Base-by-base conservation (phyloP, 75 land plant species). In the Isoetes taiwanensis region DNA sequence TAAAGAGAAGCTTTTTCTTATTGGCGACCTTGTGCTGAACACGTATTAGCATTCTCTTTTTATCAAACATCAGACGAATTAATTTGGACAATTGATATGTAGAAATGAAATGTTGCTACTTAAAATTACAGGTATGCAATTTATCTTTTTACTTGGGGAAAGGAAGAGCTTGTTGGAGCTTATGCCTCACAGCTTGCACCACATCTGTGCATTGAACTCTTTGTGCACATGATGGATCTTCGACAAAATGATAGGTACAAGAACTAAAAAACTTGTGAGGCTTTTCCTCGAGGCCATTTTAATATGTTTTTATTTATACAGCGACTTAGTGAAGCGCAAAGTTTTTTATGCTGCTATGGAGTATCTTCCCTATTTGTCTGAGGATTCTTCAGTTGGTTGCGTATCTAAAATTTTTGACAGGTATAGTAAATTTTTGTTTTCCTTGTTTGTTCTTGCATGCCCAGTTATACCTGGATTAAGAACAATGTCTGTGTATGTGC, bases 161-260 rank as follows among this genome's bases (percentile, higher is more conserved):
- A 71, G 46, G 99, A 94, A 59, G 99, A 89, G 58, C 67, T 84
- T 64, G 90, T 94, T 66, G 99, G 99, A 2, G 61, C 83, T 4
- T 94, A 94, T 78, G 96, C 99, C 59, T 84, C 96, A 41, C 90
- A 89, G 60, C 81, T 94, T 35, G 81, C 99, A 28, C 80, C 70
- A 32, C 83, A 94, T 58, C 80, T 76, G 8, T 94, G 99, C 64
- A 78, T 85, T 56, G 96, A 89, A 70, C 78, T 94, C 0, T 94
- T 82, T 70, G 86, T 84, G 40, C 76, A 89, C 50, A 90, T 94
- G 81, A 88, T 94, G 95, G 99, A 94, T 58, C 70, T 94, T 37
- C 75, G 90, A 63, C 72, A 90, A 40, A 82, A 80, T 68, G 77
- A 74, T 59, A 88, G 95, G 94, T 84, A 34, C 19, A 21, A 52